Conservation (phyloP, 768 basidiomycete genomes). For the Leccinum aurantiacum region DNA sequence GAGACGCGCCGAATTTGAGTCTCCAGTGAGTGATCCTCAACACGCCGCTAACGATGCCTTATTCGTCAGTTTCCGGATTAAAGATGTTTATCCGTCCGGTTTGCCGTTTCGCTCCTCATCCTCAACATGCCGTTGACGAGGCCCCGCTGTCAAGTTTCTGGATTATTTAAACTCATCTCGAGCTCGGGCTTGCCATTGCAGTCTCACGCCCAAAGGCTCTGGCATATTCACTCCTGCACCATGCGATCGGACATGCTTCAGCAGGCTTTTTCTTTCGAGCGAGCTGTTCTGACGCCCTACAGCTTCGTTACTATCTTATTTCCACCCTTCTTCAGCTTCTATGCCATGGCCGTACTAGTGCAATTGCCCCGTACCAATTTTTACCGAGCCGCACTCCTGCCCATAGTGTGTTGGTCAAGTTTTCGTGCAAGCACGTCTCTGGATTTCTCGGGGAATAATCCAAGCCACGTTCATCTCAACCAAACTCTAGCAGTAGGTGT, state of each 20-base stretch:
- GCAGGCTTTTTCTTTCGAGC: conserved; percentile 16
- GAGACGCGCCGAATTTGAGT: too few relatives aligned
- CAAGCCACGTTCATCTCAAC: conserved; percentile 19
- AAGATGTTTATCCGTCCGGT: too few relatives aligned
- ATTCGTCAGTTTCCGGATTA: too few relatives aligned
- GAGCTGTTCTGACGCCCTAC: conserved; percentile 20
- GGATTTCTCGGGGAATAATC: conserved; percentile 23
- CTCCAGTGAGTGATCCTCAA: too few relatives aligned
- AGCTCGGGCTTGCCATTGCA: not conserved
- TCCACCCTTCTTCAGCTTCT: conserved; percentile 37
- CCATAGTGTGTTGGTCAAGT: conserved; percentile 44
- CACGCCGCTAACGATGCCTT: too few relatives aligned
- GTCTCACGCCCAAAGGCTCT: not conserved
- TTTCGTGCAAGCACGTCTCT: conserved; percentile 37
- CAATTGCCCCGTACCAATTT: conserved; percentile 31
- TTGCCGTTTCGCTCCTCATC: too few relatives aligned
- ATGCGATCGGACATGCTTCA: conserved; percentile 14
- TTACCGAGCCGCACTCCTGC: conserved; percentile 48
- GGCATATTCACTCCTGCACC: not conserved
- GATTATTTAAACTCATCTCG: too few relatives aligned
- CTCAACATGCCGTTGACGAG: too few relatives aligned
- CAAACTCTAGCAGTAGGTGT: conserved; percentile 24
- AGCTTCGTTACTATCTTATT: conserved; percentile 37
- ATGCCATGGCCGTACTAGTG: too few relatives aligned
- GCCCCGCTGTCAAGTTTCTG: too few relatives aligned